These are phyloP conservation scores for Thermomyces lanuginosus DNA, from an alignment of 2,329 filamentous ascomycete species.

Conservation along the genomic window DNA sequence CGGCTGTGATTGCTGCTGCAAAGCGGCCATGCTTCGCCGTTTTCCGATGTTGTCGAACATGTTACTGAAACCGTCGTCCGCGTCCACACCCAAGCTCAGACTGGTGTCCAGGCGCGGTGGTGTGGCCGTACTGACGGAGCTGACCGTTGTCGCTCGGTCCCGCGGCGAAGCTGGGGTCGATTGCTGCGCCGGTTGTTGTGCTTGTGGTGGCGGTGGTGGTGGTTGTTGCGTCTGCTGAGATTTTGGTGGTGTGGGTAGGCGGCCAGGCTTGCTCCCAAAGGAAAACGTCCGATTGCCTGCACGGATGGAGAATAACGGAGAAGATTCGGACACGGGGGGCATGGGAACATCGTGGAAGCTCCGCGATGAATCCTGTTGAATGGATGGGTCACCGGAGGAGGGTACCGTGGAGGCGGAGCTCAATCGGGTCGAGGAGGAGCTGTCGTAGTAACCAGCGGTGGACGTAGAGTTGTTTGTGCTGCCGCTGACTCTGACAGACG, in stretches of 20 bases:
- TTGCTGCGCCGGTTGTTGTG: conserved; percentile 8
- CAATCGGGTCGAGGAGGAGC: conserved; percentile 34
- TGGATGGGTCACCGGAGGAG: conserved; percentile 35
- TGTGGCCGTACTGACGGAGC: conserved; percentile 35
- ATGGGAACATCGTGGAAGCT: conserved; percentile 26
- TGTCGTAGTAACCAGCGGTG: conserved; percentile 29
- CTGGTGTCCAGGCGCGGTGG: conserved; percentile 36
- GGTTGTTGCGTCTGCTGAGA: conserved; percentile 7
- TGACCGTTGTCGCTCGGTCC: conserved; percentile 35
- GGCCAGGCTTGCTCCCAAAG: conserved; percentile 28
- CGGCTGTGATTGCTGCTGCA: conserved; percentile 12
- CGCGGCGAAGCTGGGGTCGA: conserved; percentile 11
- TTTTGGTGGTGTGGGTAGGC: conserved; percentile 13
- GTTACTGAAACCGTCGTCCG: conserved; percentile 33
- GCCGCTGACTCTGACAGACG: conserved; percentile 31
- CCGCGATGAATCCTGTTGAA: conserved; percentile 23
- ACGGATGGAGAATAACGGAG: conserved; percentile 23
- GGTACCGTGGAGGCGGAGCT: conserved; percentile 41
- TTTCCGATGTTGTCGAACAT: conserved; percentile 36
- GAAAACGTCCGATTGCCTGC: conserved; percentile 38
- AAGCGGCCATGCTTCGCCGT: conserved; percentile 13
- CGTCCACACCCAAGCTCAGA: conserved; percentile 24
- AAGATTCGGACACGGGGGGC: conserved; percentile 24
- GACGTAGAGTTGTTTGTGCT: conserved; percentile 33
- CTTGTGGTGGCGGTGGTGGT: conserved; percentile 1